These are phyloP conservation scores for Colletotrichum neosansevieriae DNA, from an alignment of 2,329 filamentous ascomycete species.

Conservation along the genomic window DNA sequence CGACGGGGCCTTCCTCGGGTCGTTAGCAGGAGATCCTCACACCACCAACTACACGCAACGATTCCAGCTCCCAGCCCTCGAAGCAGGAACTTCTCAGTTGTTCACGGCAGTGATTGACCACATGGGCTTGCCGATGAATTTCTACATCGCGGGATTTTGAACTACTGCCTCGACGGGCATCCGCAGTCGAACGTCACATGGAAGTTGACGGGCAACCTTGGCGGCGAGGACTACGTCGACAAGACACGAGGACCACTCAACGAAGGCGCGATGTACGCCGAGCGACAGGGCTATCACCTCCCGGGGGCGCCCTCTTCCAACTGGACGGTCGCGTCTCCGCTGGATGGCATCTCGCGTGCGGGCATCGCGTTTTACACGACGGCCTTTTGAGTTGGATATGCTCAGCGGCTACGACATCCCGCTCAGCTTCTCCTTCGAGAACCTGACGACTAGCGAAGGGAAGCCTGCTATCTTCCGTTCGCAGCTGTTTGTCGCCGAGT, in stretches of 20 bases:
- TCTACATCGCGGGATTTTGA: constrained; percentile 67
- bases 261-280: constrained; percentile 68
- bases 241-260: constrained; percentile 69
- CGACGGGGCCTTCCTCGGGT: constrained; percentile 62
- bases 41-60: constrained; percentile 47
- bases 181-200: constrained; percentile 62
- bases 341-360: constrained; percentile 54
- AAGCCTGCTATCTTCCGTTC: constrained; percentile 58
- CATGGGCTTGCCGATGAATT: constrained; percentile 75
- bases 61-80: constrained; percentile 54
- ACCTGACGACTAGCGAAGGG: constrained; percentile 49
- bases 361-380: constrained; percentile 69
- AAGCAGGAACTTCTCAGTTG: constrained; percentile 65
- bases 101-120: constrained; percentile 77
- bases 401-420: constrained; percentile 68
- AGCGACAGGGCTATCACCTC: constrained; percentile 66
- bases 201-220: constrained; percentile 73
- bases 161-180: constrained; percentile 64
- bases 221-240: constrained; percentile 69
- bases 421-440: constrained; percentile 64
- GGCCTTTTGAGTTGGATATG: constrained; percentile 66
- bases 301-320: constrained; percentile 1
- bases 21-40: constrained; percentile 1
- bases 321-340: constrained; percentile 59
- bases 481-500: constrained; percentile 78